Evolutionary conservation across 345 rosid species (phyloP).

Genomic region (Microcos paniculata): DNA sequence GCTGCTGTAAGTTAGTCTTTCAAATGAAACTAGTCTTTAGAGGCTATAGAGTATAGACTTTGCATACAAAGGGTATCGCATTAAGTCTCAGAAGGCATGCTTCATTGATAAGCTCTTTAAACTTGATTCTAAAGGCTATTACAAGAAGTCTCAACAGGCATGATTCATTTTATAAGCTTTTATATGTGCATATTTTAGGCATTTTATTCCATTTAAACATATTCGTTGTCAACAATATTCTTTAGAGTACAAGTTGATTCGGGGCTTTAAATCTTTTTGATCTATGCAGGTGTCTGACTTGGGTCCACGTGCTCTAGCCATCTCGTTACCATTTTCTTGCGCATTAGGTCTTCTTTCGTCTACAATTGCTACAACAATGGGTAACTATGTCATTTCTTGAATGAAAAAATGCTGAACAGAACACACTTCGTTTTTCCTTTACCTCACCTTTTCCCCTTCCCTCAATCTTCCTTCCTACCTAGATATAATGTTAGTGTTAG

Average conservation of each 20-base stretch:
- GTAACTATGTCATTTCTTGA: neutral
- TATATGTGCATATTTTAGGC: neutral
- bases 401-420: neutral
- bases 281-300: constrained; percentile 4
- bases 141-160: no score
- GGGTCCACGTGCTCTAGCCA: constrained; percentile 10
- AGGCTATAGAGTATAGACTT: neutral
- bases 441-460: constrained; percentile 60
- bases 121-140: no score
- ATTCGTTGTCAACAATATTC: neutral
- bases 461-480: constrained; percentile 54
- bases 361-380: constrained; percentile 3
- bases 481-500: constrained; percentile 66
- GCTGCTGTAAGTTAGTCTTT: neutral
- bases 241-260: neutral
- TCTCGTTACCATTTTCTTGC: constrained; percentile 12
- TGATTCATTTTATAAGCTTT: neutral
- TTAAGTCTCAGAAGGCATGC: neutral
- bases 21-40: neutral
- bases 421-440: constrained; percentile 78
- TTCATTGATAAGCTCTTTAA: neutral
- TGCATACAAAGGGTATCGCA: neutral
- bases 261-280: neutral
- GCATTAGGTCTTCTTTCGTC: constrained; percentile 15
- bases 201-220: constrained; percentile 1